Evolutionary conservation across 208 protist genomes (phyloP), one percentile per base, ranked within the genome.

Genomic region (Novymonas esmeraldas): DNA sequence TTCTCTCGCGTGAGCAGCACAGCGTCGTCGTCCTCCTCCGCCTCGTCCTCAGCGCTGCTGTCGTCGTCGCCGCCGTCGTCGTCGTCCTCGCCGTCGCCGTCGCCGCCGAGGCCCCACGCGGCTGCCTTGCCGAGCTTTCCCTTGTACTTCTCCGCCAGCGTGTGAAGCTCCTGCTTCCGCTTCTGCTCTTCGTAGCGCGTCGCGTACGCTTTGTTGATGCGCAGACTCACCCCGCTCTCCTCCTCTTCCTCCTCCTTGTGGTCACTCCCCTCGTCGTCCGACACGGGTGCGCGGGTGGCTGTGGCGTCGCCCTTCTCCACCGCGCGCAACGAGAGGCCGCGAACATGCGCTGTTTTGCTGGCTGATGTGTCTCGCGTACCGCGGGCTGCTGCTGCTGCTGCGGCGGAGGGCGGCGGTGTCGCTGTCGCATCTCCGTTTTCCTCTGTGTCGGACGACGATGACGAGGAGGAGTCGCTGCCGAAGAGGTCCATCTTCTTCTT

Each of bases 111-210:
- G 41, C 28, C 36, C 11, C 31, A 16, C 22, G 73, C 58, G 31
- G 69, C 51, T 4, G 45, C 42, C 44, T 68, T 70, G 10, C 63
- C 71, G 11, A 85, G 72, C 22, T 81, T 73, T 22, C 89, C 78
- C 38, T 79, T 83, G 77, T 95, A 94, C 76, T 95, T 97, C 51
- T 90, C 77, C 14, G 82, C 89, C 13, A 97, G 76, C n/a, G 68
- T 81, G 62, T 92, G 88, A 18, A 95, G 70, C 65, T 97, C 93
- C 63, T 97, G 82, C 67, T 91, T 87, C 24, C 90, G 83, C 79
- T 97, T 97, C 70, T 94, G 84, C 59, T 90, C 76, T 52, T 95
- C 93, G 55, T 92, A 97, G 59, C 90, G 86, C 11, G 72, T 64
- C 16, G 93, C 93, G 72, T 93, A 97, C 33, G 74, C 60, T 22